Evolutionary conservation across 192 early-diverging fungal species (phyloP).

Genomic region (Coemansia sp.): DNA sequence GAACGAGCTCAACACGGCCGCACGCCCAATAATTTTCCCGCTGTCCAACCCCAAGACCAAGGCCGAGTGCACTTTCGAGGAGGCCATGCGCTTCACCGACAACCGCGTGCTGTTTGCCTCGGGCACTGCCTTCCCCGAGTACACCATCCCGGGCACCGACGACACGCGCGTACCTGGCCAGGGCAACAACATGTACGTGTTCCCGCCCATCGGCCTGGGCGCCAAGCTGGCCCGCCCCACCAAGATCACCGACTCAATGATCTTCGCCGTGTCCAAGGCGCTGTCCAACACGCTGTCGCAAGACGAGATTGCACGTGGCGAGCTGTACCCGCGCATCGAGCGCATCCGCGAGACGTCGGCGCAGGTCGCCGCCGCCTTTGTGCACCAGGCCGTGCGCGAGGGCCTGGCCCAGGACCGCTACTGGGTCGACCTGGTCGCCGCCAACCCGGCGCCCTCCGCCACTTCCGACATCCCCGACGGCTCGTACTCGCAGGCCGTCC

Average conservation of each 20-base stretch:
- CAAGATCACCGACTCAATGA: constrained; percentile 74
- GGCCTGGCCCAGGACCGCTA: constrained; percentile 54
- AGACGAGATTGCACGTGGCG: constrained; percentile 65
- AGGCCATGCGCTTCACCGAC: constrained; percentile 82
- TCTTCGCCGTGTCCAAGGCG: constrained; percentile 75
- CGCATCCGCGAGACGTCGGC: constrained; percentile 86
- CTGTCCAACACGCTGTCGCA: constrained; percentile 71
- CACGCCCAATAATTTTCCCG: constrained; percentile 86
- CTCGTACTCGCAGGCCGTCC: constrained; percentile 40
- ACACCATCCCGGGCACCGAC: constrained; percentile 58
- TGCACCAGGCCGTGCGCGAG: constrained; percentile 65
- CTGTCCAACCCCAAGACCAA: constrained; percentile 84
- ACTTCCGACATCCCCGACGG: constrained; percentile 36
- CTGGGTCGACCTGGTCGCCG: constrained; percentile 51
- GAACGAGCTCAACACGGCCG: constrained; percentile 59
- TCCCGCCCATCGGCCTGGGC: constrained; percentile 93
- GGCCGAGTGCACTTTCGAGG: constrained; percentile 93
- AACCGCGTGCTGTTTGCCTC: constrained; percentile 93
- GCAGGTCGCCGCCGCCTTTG: constrained; percentile 77
- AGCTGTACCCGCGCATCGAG: constrained; percentile 81
- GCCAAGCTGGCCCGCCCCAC: constrained; percentile 68
- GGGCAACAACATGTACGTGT: constrained; percentile 97
- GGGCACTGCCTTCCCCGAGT: constrained; percentile 88
- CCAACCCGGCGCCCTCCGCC: constrained; percentile 30
- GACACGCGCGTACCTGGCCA: constrained; percentile 65